phyloP scores from a whole-genome alignment of 2,329 filamentous ascomycete species.

The Parafenestella ontariensis region DNA sequence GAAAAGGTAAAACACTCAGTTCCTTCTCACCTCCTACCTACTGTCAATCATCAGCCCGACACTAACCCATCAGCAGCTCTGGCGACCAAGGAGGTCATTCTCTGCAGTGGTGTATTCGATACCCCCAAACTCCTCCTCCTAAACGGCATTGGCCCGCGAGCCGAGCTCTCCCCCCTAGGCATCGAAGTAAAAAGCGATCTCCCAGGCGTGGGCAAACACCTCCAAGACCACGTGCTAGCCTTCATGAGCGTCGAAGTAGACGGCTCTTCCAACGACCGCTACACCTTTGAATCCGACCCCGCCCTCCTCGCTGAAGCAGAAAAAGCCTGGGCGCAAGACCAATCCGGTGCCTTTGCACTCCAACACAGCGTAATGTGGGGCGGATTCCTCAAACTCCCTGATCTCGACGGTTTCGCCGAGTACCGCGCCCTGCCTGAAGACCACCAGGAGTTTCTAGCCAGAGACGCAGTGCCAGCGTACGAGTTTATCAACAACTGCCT shows the following conservation, averaged over 20 bases:
- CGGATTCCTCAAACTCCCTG: conserved; percentile 59
- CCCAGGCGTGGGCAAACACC: conserved; percentile 53
- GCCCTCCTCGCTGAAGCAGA: conserved; percentile 52
- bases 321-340: conserved; percentile 52
- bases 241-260: conserved; percentile 56
- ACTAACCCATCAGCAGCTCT: conserved; percentile 17
- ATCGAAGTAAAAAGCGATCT: conserved; percentile 52
- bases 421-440: conserved; percentile 55
- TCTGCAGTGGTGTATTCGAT: conserved; percentile 44
- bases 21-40: conserved; percentile 25
- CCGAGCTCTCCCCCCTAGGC: conserved; percentile 51
- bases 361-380: conserved; percentile 60
- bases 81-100: conserved; percentile 43
- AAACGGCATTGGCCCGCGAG: conserved; percentile 57
- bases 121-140: conserved; percentile 53
- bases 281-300: conserved; percentile 48
- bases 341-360: conserved; percentile 38
- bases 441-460: conserved; percentile 55
- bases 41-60: background rate
- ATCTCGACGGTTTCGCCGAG: conserved; percentile 49
- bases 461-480: conserved; percentile 63
- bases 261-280: conserved; percentile 45
- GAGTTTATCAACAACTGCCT: conserved; percentile 55
- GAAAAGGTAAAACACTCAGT: conserved; percentile 34
- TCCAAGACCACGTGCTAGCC: conserved; percentile 55